Base-by-base conservation (phyloP, 441 rosid species). In the Melastoma candidum region DNA sequence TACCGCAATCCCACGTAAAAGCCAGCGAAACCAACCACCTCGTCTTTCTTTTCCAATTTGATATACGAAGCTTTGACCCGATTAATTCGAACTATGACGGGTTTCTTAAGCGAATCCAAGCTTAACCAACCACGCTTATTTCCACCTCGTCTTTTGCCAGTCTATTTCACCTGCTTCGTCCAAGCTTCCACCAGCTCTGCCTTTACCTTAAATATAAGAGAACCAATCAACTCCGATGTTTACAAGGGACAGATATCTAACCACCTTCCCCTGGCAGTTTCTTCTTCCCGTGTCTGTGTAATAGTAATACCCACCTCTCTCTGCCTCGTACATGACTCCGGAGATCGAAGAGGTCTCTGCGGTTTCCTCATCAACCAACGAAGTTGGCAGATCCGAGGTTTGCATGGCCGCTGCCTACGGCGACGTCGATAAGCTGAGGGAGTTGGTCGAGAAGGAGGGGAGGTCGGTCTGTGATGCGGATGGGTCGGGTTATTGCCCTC, bases 391-490 rank as follows among this genome's bases (percentile, higher is more conserved):
- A 27, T 6, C 44, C 64, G 94, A 87, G 53, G 84, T 87, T 0
- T 92, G 83, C 67, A 84, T 96, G 26, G 96, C 98, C 4, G 94
- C 95, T 17, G 96, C 96, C 8, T 87, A 87, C 51, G 94, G 96
- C 13, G 93, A 90, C 74, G 56, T 87, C 76, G 96, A 85, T 82
- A 90, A 90, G 78, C 81, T 85, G 54, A 88, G 87, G 14, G 74
- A 88, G 67, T 80, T 93, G 77, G 90, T 89, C 46, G 85, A 88
- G 74, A 71, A 70, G 61, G 98, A 84, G 48, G 96, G 95, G 25
- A 77, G 83, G 53, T 89, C 97, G 48, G 88, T 93, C 27, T 73
- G 86, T 2, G 81, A 78, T 60, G 92, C 98, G 1, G 98, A 93
- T 58, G 75, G 77, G n/a, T 80, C 76, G 24, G 97, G 97, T 12